Base-by-base conservation (phyloP, 352 stramenopile species). In the Aphanomyces invadans region DNA sequence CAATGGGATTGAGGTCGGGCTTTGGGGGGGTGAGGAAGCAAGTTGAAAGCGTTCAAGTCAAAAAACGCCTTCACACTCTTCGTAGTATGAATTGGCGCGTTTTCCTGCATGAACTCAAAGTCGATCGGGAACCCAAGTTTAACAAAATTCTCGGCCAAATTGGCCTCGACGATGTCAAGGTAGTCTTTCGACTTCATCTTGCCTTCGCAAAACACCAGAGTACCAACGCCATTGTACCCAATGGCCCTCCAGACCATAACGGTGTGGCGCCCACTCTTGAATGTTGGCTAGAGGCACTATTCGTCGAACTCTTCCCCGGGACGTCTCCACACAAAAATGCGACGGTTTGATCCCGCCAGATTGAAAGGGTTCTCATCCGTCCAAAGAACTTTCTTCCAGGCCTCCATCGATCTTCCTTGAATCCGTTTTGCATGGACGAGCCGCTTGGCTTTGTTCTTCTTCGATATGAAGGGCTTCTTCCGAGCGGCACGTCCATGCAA, bases 201-300 rank as follows among this genome's bases (percentile, higher is more conserved):
- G 39, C 39, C 39, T 15, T 48, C 39, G 39, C 39, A 48, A 48
- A 48, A 48, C 1, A 15, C 15, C 21, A 48, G 1, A n/a, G 39
- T 1, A n/a, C 39, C 39, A n/a, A 48, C 39, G n/a, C 39, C 39
- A 1, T 48, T 48, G 39, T n/a, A 48, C 15, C 21, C 21, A n/a
- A 48, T 48, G 39, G 39, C 39, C 39, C 39, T n/a, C 39, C 39
- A 48, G n/a, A 48, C 39, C 39, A 48, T 48, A n/a, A 48, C 39
- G 39, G 1, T 48, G 17, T 48, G 39, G 39, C 39, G 1, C 15
- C 39, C 39, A 48, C 39, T 48, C 39, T 48, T 48, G 39, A 48
- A 48, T 15, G 39, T 48, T n/a, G 39, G 39, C 21, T 48, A n/a
- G n/a, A 48, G 39, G n/a, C 39, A 48, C 17, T n/a, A n/a, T 15